Evolutionary conservation across 1,284 basidiomycete species (phyloP), one percentile per base, ranked within the genome.

Genomic region (Malassezia obtusa): DNA sequence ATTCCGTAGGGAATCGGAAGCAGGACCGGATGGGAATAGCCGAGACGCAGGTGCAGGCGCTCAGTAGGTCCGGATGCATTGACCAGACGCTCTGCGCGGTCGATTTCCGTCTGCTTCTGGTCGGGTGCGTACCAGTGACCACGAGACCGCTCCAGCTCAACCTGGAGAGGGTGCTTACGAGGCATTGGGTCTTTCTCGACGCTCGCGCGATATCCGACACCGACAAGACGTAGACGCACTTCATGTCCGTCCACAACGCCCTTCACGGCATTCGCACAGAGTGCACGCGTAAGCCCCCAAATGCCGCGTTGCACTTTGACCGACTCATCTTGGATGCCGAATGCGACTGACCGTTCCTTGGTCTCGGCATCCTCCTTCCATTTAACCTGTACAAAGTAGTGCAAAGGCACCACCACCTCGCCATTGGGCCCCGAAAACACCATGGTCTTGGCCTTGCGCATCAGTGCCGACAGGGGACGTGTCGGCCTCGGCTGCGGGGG

Each of bases 221-320:
- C 94, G 55, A 96, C 92, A 53, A 98, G 81, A 62, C 84, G 84
- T 19, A 98, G 75, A 12, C 86, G 83, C 8, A 87, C 79, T 0
- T 79, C 80, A 77, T 89, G 96, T 1, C 91, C 91, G 58, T 84
- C 81, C 1, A 86, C 84, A 77, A 96, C 90, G 45, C 94, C 94
- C 15, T 79, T 79, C 59, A 96, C 81, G 15, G 91, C 91, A 71
- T 98, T 98, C 61, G 80, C 78, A 69, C 95, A 84, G 55, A 91
- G 80, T 0, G 89, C 86, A 44, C 92, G 83, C 2, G 89, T 92
- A 37, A 88, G 82, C 11, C 92, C 92, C 92, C 92, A 98, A 78
- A 89, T 84, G 45, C 84, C 82, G 36, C 87, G 81, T 75, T 94
- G 89, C 45, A 81, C 77, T 76, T 89, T 87, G 43, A 82, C 70